Base-by-base conservation (phyloP, 1,284 basidiomycete species). In the Termitomyces sp. region DNA sequence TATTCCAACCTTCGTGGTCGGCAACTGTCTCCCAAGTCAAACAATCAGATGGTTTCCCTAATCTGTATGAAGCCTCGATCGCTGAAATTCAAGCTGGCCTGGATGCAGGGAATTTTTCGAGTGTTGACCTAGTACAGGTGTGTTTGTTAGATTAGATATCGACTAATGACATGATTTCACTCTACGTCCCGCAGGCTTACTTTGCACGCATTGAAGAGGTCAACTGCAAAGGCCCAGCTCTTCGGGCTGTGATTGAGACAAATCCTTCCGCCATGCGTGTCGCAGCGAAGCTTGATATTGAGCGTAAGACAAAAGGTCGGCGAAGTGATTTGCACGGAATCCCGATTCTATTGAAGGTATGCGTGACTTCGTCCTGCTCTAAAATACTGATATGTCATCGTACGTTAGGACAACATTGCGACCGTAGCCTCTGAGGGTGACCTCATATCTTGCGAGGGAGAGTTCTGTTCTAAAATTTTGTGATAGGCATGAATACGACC, bases 131-230 rank as follows among this genome's bases (percentile, higher is more conserved):
- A 1, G 77, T 87, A 31, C 82, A 83, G 70, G 83, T 78, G 14
- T 2, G 24, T 26, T 13, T n/a, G n/a, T n/a, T n/a, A n/a, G n/a
- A n/a, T n/a, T n/a, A n/a, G n/a, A n/a, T n/a, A n/a, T n/a, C n/a
- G n/a, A n/a, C 11, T 10, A 18, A 16, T n/a, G 2, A 1, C 5
- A 33, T n/a, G 24, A 33, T 33, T 11, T 28, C 11, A n/a, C n/a
- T n/a, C n/a, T n/a, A n/a, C n/a, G n/a, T 28, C 14, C 50, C 30
- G 11, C 13, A 53, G 51, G 46, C 52, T 10, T 53, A 89, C 63
- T 76, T 86, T 50, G 77, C 81, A 3, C 75, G 86, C 3, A 86
- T 88, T 41, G 78, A 83, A 8, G 84, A 88, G 63, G 86, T 87
- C 39, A 87, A 88, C 60, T 60, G 80, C n/a, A 64, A 80, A 53